These are phyloP conservation scores for Piper betle DNA, from an alignment of 164 flowering plant species.

Conservation along the genomic window DNA sequence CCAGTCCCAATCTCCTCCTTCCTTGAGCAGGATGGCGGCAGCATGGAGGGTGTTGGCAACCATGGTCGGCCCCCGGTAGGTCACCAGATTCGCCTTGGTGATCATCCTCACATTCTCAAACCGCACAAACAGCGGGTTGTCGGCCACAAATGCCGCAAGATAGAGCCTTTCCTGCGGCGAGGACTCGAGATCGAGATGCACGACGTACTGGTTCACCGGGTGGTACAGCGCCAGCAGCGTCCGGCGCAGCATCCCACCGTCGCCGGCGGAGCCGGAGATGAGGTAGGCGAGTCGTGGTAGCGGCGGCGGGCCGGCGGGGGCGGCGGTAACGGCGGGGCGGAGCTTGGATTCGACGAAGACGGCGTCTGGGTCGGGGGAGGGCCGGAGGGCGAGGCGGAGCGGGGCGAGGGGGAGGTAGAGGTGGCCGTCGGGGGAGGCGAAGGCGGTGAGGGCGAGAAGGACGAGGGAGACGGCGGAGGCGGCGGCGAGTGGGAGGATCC, in stretches of 20 bases:
- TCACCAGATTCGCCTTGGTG: slow-evolving; percentile 28
- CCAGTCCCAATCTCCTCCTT: slow-evolving; percentile 40
- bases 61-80: slow-evolving; percentile 39
- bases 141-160: slow-evolving; percentile 14
- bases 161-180: slow-evolving; percentile 21
- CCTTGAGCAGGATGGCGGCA: slow-evolving; percentile 30
- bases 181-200: slow-evolving; percentile 32
- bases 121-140: slow-evolving; percentile 15
- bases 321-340: slow-evolving; percentile 19
- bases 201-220: slow-evolving; percentile 27
- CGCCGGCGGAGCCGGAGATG: slow-evolving; percentile 60
- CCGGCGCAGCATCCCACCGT: slow-evolving; percentile 25
- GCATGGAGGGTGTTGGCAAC: slow-evolving; percentile 40
- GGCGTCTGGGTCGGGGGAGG: slow-evolving; percentile 13
- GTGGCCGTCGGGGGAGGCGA: slow-evolving; percentile 29
- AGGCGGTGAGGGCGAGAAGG: slow-evolving; percentile 42
- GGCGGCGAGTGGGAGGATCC: slow-evolving; percentile 54
- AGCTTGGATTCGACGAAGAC: slow-evolving; percentile 47
- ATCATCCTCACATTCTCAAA: slow-evolving; percentile 30
- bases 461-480: slow-evolving; percentile 35
- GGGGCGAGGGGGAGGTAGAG: slow-evolving; percentile 9
- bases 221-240: slow-evolving; percentile 31
- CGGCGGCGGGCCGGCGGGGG: slow-evolving; percentile 41
- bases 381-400: slow-evolving; percentile 18
- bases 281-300: slow-evolving; percentile 60